phyloP scores from a whole-genome alignment of 495 filamentous ascomycete genomes.

The Neohortaea acidophila region DNA sequence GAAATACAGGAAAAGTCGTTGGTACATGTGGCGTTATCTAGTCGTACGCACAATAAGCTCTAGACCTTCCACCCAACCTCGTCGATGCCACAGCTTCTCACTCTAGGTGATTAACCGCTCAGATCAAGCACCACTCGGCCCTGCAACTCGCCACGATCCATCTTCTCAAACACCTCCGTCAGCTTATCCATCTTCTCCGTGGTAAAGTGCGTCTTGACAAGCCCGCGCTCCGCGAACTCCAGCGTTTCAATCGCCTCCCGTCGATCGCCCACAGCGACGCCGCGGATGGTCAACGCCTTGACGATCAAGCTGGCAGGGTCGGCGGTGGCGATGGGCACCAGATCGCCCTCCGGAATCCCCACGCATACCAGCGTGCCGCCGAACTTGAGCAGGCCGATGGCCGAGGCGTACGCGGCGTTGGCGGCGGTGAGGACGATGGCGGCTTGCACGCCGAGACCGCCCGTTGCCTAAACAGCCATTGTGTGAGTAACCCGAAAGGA shows the following conservation, averaged over 20 bases:
- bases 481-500: too few species aligned
- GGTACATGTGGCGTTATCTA: too few species aligned
- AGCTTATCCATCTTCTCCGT: conserved; percentile 47
- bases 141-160: conserved; percentile 37
- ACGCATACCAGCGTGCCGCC: conserved; percentile 51
- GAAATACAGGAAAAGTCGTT: too few species aligned
- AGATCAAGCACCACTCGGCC: conserved; percentile 29
- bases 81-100: too few species aligned
- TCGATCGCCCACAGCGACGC: conserved; percentile 48
- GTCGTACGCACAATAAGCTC: too few species aligned
- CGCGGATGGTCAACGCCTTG: conserved; percentile 41
- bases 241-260: conserved; percentile 51
- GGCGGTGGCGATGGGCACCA: conserved; percentile 41
- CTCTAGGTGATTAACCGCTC: too few species aligned
- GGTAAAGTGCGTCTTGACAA: conserved; percentile 45
- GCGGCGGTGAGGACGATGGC: conserved; percentile 50
- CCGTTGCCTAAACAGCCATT: too few species aligned
- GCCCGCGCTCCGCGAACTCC: conserved; percentile 45
- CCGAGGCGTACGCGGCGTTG: conserved; percentile 45
- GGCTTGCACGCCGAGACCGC: conserved; percentile 48
- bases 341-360: conserved; percentile 49
- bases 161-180: conserved; percentile 43
- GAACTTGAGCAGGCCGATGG: conserved; percentile 40
- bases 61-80: too few species aligned
- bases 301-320: conserved; percentile 36